Percentiles rank a stretch among this genome's conserved stretches.
phyloP scores from a whole-genome alignment of 2,329 filamentous ascomycete genomes.

The Capronia epimyces region DNA sequence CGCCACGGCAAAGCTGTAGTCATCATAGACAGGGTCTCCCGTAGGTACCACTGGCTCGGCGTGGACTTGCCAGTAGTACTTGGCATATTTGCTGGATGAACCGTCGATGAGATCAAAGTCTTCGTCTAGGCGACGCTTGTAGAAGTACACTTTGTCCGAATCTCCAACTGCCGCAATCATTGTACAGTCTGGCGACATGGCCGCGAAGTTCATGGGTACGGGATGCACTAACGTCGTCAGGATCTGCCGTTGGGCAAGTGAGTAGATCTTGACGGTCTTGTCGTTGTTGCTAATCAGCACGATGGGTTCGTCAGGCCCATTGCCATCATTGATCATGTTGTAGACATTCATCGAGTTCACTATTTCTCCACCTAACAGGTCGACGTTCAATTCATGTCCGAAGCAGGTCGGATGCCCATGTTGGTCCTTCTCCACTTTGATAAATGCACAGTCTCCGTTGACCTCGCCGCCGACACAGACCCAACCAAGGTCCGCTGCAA shows the following conservation, averaged over 20 bases:
- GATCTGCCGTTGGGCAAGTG: constrained; percentile 61
- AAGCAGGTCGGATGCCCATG: constrained; percentile 38
- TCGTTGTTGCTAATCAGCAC: constrained; percentile 79
- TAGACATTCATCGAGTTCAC: constrained; percentile 64
- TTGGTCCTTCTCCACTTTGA: constrained; percentile 52
- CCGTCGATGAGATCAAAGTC: constrained; percentile 9
- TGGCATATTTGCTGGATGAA: constrained; percentile 33
- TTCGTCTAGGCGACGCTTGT: constrained; percentile 47
- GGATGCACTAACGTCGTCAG: constrained; percentile 68
- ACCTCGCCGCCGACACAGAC: constrained; percentile 82
- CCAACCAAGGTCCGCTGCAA: constrained; percentile 81
- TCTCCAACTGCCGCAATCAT: constrained; percentile 81
- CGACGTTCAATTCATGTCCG: constrained; percentile 31
- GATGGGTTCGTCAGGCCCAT: constrained; percentile 51
- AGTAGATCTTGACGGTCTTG: constrained; percentile 78
- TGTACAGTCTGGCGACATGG: constrained; percentile 84
- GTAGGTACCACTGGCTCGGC: constrained; percentile 39
- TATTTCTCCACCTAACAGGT: constrained; percentile 58
- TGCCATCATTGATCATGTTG: constrained; percentile 44
- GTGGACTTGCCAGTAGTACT: constrained; percentile 40
- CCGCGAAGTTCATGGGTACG: constrained; percentile 85
- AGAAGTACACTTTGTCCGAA: constrained; percentile 79
- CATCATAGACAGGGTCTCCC: constrained; percentile 37
- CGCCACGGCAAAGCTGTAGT: constrained; percentile 45
- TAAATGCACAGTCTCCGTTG: constrained; percentile 77